Evolutionary conservation across 2,329 filamentous ascomycete genomes (phyloP), one percentile per base, ranked within the genome.

Genomic region (Neofusicoccum cordaticola): DNA sequence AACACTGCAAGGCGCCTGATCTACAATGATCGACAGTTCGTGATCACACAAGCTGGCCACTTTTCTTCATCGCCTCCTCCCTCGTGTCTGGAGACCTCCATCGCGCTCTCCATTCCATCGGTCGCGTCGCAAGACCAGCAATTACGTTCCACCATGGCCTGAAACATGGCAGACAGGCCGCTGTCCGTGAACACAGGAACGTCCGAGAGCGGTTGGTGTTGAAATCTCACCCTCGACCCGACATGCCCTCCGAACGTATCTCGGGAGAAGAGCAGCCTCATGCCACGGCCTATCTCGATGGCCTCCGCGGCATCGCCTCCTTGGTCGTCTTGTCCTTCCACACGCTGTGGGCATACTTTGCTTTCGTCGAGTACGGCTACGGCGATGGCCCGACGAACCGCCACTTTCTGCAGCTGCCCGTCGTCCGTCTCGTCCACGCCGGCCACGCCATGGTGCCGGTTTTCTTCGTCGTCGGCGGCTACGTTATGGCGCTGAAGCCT

Each of bases 391-490:
- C 66, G 1, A 41, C 41, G n/a, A 67, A 69, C 41, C 37, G 27
- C 0, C 35, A 58, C n/a, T 39, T 69, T n/a, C 58, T 67, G 6
- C 68, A 70, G 37, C 45, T 70, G 4, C 64, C 68, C 12, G 50
- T 66, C 34, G 39, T 69, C 13, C 63, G 64, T 19, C 37, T 70
- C 9, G 2, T 70, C 45, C 56, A 66, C n/a, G 56, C 65, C 37
- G 79, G 80, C 27, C 79, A 82, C 66, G 77, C 81, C 66, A 80
- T 80, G 79, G 80, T 82, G 13, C 74, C 76, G 51, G 78, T 82
- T 42, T 82, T 82, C 71, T 82, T 82, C 68, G 76, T 82, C 39
- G 77, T 82, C 31, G 81, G 79, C 8, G 80, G 80, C 60, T 82
- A 82, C 64, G 79, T 80, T n/a, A 72, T 82, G 52, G 80, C 79